Evolutionary conservation across 2,329 filamentous ascomycete species (phyloP), one percentile per base, ranked within the genome.

Genomic region (Dothideomycetes sp.): DNA sequence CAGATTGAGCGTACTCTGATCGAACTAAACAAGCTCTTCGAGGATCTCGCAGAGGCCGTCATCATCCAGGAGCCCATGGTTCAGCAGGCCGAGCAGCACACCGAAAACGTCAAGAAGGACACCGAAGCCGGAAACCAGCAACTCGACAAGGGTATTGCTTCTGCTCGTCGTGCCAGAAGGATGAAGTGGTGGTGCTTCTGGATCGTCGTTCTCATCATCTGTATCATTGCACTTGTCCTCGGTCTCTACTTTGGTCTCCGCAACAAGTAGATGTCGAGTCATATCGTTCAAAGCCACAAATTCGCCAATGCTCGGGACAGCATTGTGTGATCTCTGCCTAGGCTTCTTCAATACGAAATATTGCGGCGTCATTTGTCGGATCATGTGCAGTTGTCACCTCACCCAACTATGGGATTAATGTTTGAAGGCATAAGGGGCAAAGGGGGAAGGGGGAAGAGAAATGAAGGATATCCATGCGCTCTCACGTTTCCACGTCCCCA

Each of bases 161-260:
- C 73, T 51, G 83, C 82, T 36, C 69, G 73, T 48, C 71, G 75
- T 50, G 72, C 75, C 50, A 73, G 82, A 52, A 83, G 78, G 67
- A 73, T 85, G 63, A 89, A 89, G 70, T 88, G 84, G 84, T 86
- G 75, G 73, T 84, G 80, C 55, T 65, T 84, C 45, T 62, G 77
- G 45, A 66, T 87, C 34, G 53, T 62, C 19, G 51, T 71, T 15
- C 44, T 63, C 17, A 70, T 73, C 45, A 46, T 69, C 18, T 49
- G 61, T 39, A 68, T 74, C 31, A 38, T 74, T 31, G 72, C 61
- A 14, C 58, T 76, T 19, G 56, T 65, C 12, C 52, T 69, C 38
- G 71, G 69, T 7, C 44, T 75, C 24, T 65, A 63, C 49, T 68
- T 70, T 53, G 67, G 67, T 33, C 40, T 64, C 45, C 40, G 40